A percentile compares a stretch with the other conserved stretches of the same genome.
These are phyloP conservation scores for Penicillium riverlandense DNA, from an alignment of 495 filamentous ascomycete genomes.

Conservation along the genomic window DNA sequence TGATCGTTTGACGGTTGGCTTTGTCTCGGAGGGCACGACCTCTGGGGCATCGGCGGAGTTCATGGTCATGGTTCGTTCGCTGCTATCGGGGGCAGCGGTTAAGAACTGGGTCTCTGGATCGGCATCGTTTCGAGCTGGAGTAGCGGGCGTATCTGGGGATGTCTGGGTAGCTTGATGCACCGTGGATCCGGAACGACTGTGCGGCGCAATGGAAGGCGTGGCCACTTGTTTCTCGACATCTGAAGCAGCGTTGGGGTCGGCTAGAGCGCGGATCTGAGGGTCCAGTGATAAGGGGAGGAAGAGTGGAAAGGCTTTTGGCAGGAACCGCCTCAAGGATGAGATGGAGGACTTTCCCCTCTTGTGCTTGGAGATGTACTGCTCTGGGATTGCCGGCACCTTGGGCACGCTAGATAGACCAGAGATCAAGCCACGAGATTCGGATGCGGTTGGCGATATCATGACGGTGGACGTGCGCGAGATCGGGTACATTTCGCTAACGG, in stretches of 20 bases:
- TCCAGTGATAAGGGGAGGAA: conserved; percentile 31
- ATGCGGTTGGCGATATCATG: conserved; percentile 13
- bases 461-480: conserved; percentile 29
- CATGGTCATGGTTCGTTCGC: conserved; percentile 27
- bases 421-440: conserved; percentile 12
- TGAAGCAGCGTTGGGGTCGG: conserved; percentile 19
- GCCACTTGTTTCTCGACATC: conserved; percentile 28
- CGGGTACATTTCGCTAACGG: conserved; percentile 16
- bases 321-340: conserved; percentile 29
- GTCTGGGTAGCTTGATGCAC: not conserved
- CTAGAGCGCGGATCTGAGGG: conserved; percentile 36
- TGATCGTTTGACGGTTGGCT: conserved; percentile 20
- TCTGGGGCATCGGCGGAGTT: conserved; percentile 36
- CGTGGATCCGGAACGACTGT: not conserved
- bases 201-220: conserved; percentile 3
- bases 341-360: conserved; percentile 31
- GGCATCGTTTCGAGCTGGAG: not conserved
- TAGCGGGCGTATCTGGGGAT: not conserved
- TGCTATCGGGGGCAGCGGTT: conserved; percentile 1
- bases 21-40: conserved; percentile 20
- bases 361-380: conserved; percentile 12
- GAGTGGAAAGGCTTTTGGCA: conserved; percentile 27
- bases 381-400: conserved; percentile 14
- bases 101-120: not conserved
- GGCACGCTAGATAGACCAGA: conserved; percentile 15